A percentile compares a stretch with the other conserved stretches of the same genome.
Evolutionary conservation across 768 basidiomycete genomes (phyloP).

Genomic region (Tephrocybe sp.): DNA sequence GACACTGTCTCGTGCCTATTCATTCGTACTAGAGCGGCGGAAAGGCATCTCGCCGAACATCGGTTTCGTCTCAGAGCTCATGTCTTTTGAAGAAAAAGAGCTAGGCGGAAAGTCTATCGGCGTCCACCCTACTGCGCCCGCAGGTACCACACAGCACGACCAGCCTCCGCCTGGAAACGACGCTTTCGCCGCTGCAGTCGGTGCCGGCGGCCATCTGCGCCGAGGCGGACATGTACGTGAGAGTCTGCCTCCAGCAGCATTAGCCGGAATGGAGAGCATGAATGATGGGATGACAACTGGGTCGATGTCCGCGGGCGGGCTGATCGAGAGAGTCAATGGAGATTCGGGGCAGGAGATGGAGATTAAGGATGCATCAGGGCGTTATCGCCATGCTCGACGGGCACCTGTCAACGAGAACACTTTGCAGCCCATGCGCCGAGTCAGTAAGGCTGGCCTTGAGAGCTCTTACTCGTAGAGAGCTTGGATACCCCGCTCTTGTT

Average conservation of each 20-base stretch:
- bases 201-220: conserved; percentile 34
- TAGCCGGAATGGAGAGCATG: conserved; percentile 16
- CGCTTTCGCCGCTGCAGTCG: conserved; percentile 42
- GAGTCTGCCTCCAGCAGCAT: conserved; percentile 58
- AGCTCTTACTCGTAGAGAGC: conserved; percentile 35
- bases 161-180: conserved; percentile 24
- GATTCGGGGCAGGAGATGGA: conserved; percentile 83
- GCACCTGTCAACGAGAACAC: conserved; percentile 89
- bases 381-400: conserved; percentile 83
- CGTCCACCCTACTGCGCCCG: conserved; percentile 43
- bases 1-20: conserved; percentile 89
- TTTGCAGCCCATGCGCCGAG: conserved; percentile 83
- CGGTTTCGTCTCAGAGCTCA: conserved; percentile 95
- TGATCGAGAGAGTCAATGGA: conserved; percentile 47
- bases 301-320: conserved; percentile 34
- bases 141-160: conserved; percentile 20
- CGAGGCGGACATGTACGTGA: conserved; percentile 70
- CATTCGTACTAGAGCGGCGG: conserved; percentile 88
- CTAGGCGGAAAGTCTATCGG: conserved; percentile 74
- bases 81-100: conserved; percentile 94
- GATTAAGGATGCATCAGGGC: conserved; percentile 79
- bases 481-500: conserved; percentile 6
- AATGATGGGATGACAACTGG: conserved; percentile 27
- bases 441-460: conserved; percentile 93
- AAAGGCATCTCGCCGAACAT: conserved; percentile 97